phyloP scores from a whole-genome alignment of 345 rosid species.

The Pseudoturritis turrita region DNA sequence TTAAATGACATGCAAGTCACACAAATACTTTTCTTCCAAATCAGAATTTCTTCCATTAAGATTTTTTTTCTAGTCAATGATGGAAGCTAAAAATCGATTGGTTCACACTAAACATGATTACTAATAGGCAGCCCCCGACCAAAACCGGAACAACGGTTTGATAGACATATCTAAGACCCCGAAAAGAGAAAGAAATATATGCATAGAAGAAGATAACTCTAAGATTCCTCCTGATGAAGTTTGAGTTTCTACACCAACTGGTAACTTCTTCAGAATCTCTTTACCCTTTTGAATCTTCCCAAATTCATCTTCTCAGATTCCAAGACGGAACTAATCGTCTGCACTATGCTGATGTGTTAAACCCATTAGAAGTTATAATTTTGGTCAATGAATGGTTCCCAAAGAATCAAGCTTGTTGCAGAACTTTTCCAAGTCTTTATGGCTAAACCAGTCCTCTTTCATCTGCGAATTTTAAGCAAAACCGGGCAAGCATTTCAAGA shows the following conservation, averaged over 20 bases:
- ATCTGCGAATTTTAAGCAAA: constrained; percentile 38
- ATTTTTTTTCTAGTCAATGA: not conserved
- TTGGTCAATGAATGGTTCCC: constrained; percentile 12
- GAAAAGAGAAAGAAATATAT: not conserved
- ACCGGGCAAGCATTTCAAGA: not conserved
- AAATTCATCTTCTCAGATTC: not conserved
- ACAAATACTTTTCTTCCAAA: not conserved
- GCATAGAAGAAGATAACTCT: not conserved
- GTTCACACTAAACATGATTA: not conserved
- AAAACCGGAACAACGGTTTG: not conserved
- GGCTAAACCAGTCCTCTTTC: constrained; percentile 59
- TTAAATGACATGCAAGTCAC: not conserved
- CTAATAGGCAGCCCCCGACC: not conserved
- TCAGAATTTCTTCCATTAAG: not conserved
- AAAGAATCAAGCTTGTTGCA: constrained; percentile 35
- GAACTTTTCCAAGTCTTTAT: constrained; percentile 37
- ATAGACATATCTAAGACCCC: not conserved
- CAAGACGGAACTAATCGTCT: constrained; percentile 7
- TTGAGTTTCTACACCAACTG: not conserved
- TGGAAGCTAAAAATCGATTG: not conserved
- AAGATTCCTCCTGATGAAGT: not conserved
- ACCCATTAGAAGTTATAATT: not conserved
- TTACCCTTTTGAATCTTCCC: not conserved
- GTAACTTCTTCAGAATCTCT: not conserved
- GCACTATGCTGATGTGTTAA: not conserved